Percentiles rank a stretch among this genome's conserved stretches.
Evolutionary conservation across 2,329 filamentous ascomycete genomes (phyloP).

Genomic region (Sphaerulina musiva): DNA sequence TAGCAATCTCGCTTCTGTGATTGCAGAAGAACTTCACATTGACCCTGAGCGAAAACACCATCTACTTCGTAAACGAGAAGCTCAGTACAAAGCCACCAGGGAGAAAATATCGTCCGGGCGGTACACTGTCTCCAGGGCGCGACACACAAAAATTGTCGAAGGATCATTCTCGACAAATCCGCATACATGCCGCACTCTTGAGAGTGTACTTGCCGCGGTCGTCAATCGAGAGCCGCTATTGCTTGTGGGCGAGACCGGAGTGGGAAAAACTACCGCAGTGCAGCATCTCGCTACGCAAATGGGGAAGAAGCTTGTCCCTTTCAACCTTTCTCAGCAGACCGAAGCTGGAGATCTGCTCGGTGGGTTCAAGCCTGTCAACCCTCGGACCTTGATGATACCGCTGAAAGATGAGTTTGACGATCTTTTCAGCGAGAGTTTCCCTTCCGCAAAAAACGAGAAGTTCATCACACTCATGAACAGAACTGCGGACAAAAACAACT

Average conservation of each 20-base stretch:
- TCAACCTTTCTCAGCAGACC: slow-evolving; percentile 96
- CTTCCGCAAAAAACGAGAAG: slow-evolving; percentile 75
- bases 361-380: slow-evolving; percentile 92
- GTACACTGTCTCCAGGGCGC: slow-evolving; percentile 25
- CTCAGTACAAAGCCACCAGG: slow-evolving; percentile 52
- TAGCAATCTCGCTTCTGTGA: slow-evolving; percentile 55
- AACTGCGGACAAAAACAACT: slow-evolving; percentile 73
- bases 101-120: slow-evolving; percentile 28
- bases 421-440: slow-evolving; percentile 82
- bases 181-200: slow-evolving; percentile 75
- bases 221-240: slow-evolving; percentile 81
- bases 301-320: slow-evolving; percentile 79
- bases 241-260: slow-evolving; percentile 96
- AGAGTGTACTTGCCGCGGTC: slow-evolving; percentile 79
- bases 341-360: slow-evolving; percentile 93
- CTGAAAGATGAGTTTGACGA: slow-evolving; percentile 91
- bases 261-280: slow-evolving; percentile 93
- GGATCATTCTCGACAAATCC: slow-evolving; percentile 80
- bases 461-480: slow-evolving; percentile 78
- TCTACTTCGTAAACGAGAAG: slow-evolving; percentile 66
- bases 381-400: slow-evolving; percentile 78
- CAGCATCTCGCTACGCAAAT: slow-evolving; percentile 83
- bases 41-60: slow-evolving; percentile 75
- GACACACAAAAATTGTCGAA: slow-evolving; percentile 24
- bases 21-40: slow-evolving; percentile 82